These are phyloP conservation scores for Mortierella sp. DNA, from an alignment of 371 early-diverging fungal species.

Conservation along the genomic window DNA sequence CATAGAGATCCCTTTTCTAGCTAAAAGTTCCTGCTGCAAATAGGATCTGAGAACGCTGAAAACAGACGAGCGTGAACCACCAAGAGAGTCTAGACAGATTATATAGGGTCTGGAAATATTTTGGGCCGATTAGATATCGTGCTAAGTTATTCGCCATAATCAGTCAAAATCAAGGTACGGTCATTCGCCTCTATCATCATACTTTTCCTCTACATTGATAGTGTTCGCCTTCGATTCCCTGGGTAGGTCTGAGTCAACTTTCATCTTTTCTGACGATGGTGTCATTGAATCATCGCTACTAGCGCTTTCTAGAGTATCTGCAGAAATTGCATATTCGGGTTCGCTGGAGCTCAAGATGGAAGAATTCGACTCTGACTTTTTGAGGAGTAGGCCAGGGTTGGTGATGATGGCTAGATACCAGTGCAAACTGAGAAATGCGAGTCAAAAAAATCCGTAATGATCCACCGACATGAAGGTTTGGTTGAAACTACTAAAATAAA, in stretches of 20 bases:
- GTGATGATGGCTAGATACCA: conserved; percentile 80
- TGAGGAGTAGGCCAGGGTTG: conserved; percentile 60
- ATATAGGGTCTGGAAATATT: conserved; percentile 44
- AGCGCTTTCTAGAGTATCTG: background rate
- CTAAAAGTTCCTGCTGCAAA: conserved; percentile 47
- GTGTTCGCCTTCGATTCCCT: background rate
- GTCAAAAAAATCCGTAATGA: background rate
- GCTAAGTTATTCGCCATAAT: background rate
- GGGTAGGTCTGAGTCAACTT: background rate
- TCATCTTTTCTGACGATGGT: background rate
- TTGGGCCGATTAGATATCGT: background rate
- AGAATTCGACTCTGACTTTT: conserved; percentile 2
- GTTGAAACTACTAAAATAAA: no score
- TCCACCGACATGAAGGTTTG: background rate
- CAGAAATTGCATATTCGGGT: background rate
- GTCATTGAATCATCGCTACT: background rate
- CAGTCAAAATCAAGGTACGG: background rate
- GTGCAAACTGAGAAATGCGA: conserved; percentile 59
- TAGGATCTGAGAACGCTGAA: conserved; percentile 60
- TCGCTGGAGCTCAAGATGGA: background rate
- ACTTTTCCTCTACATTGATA: conserved; percentile 28
- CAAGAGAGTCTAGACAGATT: conserved; percentile 70
- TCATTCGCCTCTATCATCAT: background rate
- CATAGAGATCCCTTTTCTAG: conserved; percentile 37
- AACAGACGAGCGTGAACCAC: conserved; percentile 57